Evolutionary conservation across 1,139 yeast species (phyloP), one percentile per base, ranked within the genome.

Genomic region (Candida albicans): DNA sequence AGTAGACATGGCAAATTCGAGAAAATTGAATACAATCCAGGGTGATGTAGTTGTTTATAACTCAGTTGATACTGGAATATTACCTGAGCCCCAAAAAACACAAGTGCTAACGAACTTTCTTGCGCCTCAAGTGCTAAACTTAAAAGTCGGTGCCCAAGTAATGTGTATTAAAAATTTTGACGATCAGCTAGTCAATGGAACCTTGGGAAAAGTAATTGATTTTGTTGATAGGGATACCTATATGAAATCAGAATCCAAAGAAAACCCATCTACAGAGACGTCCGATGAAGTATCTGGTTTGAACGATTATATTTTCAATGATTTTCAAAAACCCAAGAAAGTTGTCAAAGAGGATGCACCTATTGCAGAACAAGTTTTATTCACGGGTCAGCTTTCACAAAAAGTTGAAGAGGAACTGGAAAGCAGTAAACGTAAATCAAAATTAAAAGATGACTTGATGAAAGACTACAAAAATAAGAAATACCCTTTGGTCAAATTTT

Each of bases 91-190:
- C 10, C 73, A 67, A 27, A 56, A 68, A 27, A 73, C 79, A 47
- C 62, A 66, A 31, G 56, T 80, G 39, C 62, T 88, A 33, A 72
- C 75, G n/a, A 81, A 83, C 53, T 83, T 89, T 51, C 70, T 93
- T 59, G 95, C 96, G 2, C 91, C 89, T 1, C 68, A 73, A 35
- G 65, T 65, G 28, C 62, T 93, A 18, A 70, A 70, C 10, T 68
- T 93, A 53, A 91, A 90, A 56, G 75, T 76, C 39, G 91, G 91
- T 33, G 93, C 97, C 0, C 99, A 93, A 65, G 99, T 93, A 0
- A 95, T 93, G 99, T 84, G 95, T 75, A 79, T 93, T 48, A 93
- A 93, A 62, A 95, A 93, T 60, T 75, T 87, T 45, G 97, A 91
- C 61, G 89, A 83, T 24, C 80, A 86, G 0, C 71, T 93, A 37